Evolutionary conservation across 805 yeast species (phyloP).

Genomic region (Maudiozyma bulderi): DNA sequence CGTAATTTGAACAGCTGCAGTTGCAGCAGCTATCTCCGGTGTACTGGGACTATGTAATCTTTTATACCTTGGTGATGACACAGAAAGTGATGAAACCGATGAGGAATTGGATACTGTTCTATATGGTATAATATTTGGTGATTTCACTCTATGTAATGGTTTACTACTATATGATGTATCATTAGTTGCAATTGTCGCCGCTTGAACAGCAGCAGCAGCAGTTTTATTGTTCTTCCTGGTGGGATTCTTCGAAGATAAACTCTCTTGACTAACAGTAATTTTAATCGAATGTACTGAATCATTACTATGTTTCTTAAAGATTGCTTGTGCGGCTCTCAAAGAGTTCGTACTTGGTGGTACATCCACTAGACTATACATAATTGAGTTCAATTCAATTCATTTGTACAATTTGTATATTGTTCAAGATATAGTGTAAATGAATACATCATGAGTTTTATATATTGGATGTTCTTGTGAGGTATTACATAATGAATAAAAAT

Average conservation of each 20-base stretch:
- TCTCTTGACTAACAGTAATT: background rate
- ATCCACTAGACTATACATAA: background rate
- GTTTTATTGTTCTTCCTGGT: background rate
- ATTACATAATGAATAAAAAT: no score
- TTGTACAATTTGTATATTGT: no score
- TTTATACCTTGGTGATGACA: background rate
- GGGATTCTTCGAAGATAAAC: background rate
- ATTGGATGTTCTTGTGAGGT: no score
- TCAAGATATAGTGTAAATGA: no score
- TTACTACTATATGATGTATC: no score
- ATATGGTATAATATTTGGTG: background rate
- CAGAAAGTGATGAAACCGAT: background rate
- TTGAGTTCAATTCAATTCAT: no score
- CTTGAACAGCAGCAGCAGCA: background rate
- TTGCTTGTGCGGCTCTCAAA: slow-evolving; percentile 14
- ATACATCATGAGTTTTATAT: no score
- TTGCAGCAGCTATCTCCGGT: background rate
- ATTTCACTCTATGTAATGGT: background rate
- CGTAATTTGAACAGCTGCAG: background rate
- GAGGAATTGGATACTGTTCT: background rate
- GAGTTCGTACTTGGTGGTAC: slow-evolving; percentile 3
- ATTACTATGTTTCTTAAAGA: slow-evolving; percentile 9
- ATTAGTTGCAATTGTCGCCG: background rate
- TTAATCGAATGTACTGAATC: background rate
- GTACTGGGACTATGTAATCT: background rate